phyloP scores from a whole-genome alignment of 2,329 filamentous ascomycete species.

The Elsinoe fawcettii region DNA sequence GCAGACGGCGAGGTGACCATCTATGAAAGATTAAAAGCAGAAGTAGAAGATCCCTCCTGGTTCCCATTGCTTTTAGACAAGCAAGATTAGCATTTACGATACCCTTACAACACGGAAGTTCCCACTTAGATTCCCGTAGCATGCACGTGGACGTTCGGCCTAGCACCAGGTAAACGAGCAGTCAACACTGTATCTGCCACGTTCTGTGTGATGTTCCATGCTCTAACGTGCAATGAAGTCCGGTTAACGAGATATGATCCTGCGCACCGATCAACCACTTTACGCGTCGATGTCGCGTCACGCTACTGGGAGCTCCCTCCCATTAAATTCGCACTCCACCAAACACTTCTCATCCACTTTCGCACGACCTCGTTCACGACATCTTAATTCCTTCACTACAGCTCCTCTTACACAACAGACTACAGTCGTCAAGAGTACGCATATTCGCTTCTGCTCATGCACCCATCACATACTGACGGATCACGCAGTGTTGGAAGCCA shows the following conservation, averaged over 20 bases:
- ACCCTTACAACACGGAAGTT: too few species aligned
- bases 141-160: too few species aligned
- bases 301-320: neutral
- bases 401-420: neutral
- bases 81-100: too few species aligned
- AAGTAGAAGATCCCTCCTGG: too few species aligned
- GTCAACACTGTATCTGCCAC: too few species aligned
- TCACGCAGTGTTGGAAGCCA: slow-evolving; percentile 79
- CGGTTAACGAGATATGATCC: neutral
- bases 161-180: too few species aligned
- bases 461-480: neutral
- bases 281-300: slow-evolving; percentile 14
- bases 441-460: neutral
- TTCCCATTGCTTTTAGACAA: too few species aligned
- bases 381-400: neutral
- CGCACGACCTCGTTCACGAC: neutral
- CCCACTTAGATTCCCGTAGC: too few species aligned
- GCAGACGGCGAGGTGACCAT: too few species aligned
- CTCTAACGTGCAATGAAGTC: neutral
- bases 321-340: slow-evolving; percentile 5
- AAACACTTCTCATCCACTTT: neutral
- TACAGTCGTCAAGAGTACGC: neutral
- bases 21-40: too few species aligned
- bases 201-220: too few species aligned
- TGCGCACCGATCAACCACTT: slow-evolving; percentile 8